Conservation (phyloP, 805 yeast species). For the Candida maesae region DNA sequence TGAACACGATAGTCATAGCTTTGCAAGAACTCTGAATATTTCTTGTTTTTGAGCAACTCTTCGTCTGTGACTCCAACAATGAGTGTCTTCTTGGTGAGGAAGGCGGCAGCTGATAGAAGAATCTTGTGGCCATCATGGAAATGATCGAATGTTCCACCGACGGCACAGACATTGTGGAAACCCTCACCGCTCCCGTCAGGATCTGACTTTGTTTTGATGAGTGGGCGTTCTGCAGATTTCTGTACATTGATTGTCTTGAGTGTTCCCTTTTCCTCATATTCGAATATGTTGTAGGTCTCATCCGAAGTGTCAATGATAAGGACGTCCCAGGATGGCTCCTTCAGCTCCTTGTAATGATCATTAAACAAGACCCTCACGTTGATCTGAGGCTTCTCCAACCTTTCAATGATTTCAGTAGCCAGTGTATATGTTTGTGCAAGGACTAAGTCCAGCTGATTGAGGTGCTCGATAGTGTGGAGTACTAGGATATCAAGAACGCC, state of each 20-base stretch:
- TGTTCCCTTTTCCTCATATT: constrained; percentile 9
- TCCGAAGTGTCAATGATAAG: constrained; percentile 19
- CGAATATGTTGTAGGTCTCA: constrained; percentile 8
- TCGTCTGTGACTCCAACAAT: constrained; percentile 86
- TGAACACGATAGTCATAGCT: constrained; percentile 47
- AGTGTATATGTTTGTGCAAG: constrained; percentile 23
- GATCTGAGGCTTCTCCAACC: constrained; percentile 10
- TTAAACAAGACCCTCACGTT: constrained; percentile 23
- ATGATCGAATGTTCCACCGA: constrained; percentile 98
- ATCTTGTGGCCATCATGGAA: constrained; percentile 94
- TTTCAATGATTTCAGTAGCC: constrained; percentile 13
- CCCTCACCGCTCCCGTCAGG: constrained; percentile 23
- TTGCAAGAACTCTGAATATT: constrained; percentile 63
- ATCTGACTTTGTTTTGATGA: constrained; percentile 6
- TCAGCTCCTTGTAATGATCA: constrained; percentile 20
- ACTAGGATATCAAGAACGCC: constrained; percentile 22
- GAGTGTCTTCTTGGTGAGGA: constrained; percentile 48
- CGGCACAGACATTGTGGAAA: constrained; percentile 44
- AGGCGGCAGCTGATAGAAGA: constrained; percentile 67
- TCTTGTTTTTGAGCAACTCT: constrained; percentile 68
- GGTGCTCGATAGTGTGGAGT: constrained; percentile 12
- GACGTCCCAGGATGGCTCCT: constrained; percentile 20
- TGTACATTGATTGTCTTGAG: constrained; percentile 10
- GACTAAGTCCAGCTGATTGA: constrained; percentile 21
- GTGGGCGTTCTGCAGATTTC: constrained; percentile 1